A percentile compares a stretch with the other conserved stretches of the same genome.
Conservation (phyloP, 2,329 filamentous ascomycete species). For the Leptographium procerum region DNA sequence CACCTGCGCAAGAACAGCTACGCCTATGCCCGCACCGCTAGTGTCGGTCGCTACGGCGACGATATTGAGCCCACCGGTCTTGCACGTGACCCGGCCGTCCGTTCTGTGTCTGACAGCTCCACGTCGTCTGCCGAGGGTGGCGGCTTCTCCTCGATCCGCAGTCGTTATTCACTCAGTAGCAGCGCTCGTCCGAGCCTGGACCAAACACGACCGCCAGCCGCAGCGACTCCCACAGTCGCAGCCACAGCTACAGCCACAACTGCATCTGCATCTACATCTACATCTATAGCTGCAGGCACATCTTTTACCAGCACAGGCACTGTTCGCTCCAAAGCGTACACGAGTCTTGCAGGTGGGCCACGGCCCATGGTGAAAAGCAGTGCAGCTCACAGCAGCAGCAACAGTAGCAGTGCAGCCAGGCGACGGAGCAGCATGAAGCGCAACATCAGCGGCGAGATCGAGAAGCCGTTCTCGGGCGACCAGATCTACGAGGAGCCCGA, state of each 20-base stretch:
- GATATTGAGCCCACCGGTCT: conserved; percentile 35
- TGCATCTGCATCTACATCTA: no score
- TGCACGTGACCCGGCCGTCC: conserved; percentile 27
- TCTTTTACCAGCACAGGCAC: background rate
- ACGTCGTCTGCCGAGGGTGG: conserved; percentile 30
- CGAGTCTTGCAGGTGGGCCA: conserved; percentile 23
- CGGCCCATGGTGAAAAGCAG: conserved; percentile 16
- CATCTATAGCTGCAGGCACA: no score
- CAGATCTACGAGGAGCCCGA: conserved; percentile 86
- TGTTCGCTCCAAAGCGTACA: conserved; percentile 26
- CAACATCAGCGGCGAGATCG: conserved; percentile 58
- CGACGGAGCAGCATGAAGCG: conserved; percentile 56
- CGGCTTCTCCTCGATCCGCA: conserved; percentile 12
- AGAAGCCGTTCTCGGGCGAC: conserved; percentile 59
- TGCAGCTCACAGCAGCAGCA: no score
- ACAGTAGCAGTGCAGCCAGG: background rate
- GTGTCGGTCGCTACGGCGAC: conserved; percentile 37
- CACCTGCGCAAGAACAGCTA: conserved; percentile 64
- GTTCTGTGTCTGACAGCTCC: conserved; percentile 42
- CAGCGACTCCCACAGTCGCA: background rate
- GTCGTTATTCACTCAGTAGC: conserved; percentile 10
- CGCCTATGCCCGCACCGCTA: conserved; percentile 52
- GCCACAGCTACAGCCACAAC: background rate
- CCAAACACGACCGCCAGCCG: conserved; percentile 4
- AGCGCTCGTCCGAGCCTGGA: conserved; percentile 23